Evolutionary conservation across 108 stramenopile species (phyloP).

Genomic region (Nannochloropsis salina): DNA sequence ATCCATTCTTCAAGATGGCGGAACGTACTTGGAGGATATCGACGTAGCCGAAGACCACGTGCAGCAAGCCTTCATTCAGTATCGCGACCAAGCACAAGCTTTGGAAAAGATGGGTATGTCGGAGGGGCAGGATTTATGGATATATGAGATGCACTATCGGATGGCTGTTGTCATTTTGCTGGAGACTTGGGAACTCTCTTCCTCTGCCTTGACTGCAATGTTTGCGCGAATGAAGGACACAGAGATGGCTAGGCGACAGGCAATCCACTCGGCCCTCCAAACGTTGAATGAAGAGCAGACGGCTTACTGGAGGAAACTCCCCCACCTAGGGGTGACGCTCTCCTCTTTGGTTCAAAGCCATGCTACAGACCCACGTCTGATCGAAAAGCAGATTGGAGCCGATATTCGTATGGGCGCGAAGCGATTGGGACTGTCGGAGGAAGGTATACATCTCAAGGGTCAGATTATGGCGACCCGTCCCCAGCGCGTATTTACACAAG

Average conservation of each 20-base stretch:
- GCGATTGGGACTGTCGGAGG: background rate
- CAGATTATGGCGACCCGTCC: background rate
- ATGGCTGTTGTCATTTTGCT: background rate
- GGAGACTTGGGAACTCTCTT: background rate
- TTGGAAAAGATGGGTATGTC: slow-evolving; percentile 10
- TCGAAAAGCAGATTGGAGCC: slow-evolving; percentile 5
- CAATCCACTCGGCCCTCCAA: background rate
- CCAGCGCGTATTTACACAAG: background rate
- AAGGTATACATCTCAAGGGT: background rate
- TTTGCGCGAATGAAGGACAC: slow-evolving; percentile 1
- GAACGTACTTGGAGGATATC: background rate
- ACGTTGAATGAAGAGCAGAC: background rate
- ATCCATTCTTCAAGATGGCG: background rate
- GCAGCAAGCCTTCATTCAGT: background rate
- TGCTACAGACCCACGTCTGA: background rate
- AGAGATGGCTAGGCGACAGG: background rate
- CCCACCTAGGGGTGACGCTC: background rate
- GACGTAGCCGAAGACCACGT: background rate
- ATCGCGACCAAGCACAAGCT: slow-evolving; percentile 8
- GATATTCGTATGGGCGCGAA: background rate
- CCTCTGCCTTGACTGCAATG: background rate
- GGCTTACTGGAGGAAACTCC: background rate
- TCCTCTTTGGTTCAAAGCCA: background rate
- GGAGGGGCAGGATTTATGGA: background rate
- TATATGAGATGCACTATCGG: background rate